phyloP scores from a whole-genome alignment of 2,329 filamentous ascomycete species.

The Coniochaeta sp. region DNA sequence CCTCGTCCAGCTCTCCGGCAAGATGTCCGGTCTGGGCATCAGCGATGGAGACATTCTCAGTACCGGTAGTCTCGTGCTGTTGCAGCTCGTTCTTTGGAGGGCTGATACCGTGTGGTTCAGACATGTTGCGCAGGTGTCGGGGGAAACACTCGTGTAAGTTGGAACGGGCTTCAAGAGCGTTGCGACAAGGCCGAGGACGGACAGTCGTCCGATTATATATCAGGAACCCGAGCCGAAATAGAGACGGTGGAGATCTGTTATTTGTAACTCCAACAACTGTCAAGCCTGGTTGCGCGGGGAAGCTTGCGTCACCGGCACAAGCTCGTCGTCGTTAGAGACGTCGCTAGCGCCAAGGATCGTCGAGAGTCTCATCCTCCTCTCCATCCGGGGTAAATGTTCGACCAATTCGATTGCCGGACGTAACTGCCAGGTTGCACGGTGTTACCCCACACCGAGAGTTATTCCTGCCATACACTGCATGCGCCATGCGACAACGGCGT shows the following conservation, averaged over 20 bases:
- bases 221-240: neutral
- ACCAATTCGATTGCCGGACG: neutral
- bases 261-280: no score
- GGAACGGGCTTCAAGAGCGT: no score
- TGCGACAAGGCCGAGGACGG: no score
- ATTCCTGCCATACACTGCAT: neutral
- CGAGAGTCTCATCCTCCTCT: neutral
- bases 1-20: constrained; percentile 17
- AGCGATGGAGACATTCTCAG: neutral
- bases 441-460: neutral
- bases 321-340: neutral
- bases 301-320: neutral
- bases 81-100: neutral
- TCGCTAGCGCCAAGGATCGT: neutral
- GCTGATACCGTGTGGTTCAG: neutral
- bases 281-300: neutral
- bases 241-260: no score
- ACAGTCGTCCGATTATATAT: no score
- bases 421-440: neutral
- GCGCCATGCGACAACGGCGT: neutral
- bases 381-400: neutral
- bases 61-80: neutral
- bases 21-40: neutral
- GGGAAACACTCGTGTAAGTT: neutral
- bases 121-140: neutral